A percentile compares a stretch with the other conserved stretches of the same genome.
These are phyloP conservation scores for Parastagonospora nodorum DNA, from an alignment of 2,329 filamentous ascomycete genomes.

Conservation along the genomic window DNA sequence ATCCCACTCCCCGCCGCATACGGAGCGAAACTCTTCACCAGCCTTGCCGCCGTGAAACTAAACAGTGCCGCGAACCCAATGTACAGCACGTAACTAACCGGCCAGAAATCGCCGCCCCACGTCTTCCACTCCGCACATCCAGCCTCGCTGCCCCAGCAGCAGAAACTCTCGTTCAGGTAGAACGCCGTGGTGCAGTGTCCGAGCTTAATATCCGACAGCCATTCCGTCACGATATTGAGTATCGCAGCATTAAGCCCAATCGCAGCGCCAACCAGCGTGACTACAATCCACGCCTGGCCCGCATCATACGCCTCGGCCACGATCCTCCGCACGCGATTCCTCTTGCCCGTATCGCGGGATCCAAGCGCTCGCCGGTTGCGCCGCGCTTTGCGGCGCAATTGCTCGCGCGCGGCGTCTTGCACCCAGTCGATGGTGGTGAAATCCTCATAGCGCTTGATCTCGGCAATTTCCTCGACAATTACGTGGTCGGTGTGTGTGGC, in stretches of 20 bases:
- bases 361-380: slow-evolving; percentile 66
- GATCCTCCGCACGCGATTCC: slow-evolving; percentile 63
- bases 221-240: slow-evolving; percentile 94
- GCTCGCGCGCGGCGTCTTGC: slow-evolving; percentile 91
- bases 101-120: slow-evolving; percentile 81
- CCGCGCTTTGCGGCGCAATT: slow-evolving; percentile 76
- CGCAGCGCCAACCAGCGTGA: slow-evolving; percentile 88
- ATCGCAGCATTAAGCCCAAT: slow-evolving; percentile 94
- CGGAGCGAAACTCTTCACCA: slow-evolving; percentile 90
- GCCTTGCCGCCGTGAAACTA: slow-evolving; percentile 76
- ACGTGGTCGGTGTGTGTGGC: slow-evolving; percentile 66
- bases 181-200: slow-evolving; percentile 96
- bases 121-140: slow-evolving; percentile 87
- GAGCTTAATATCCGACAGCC: slow-evolving; percentile 92
- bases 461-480: slow-evolving; percentile 91
- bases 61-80: slow-evolving; percentile 83
- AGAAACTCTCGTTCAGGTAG: slow-evolving; percentile 96
- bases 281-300: slow-evolving; percentile 96
- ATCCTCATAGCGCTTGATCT: slow-evolving; percentile 98
- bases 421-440: slow-evolving; percentile 99
- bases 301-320: slow-evolving; percentile 90
- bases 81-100: slow-evolving; percentile 86
- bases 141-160: slow-evolving; percentile 93
- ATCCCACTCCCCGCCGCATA: slow-evolving; percentile 97
- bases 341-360: neutral